Evolutionary conservation across 345 rosid species (phyloP), one percentile per base, ranked within the genome.

Genomic region (Noccaea bulbosa): DNA sequence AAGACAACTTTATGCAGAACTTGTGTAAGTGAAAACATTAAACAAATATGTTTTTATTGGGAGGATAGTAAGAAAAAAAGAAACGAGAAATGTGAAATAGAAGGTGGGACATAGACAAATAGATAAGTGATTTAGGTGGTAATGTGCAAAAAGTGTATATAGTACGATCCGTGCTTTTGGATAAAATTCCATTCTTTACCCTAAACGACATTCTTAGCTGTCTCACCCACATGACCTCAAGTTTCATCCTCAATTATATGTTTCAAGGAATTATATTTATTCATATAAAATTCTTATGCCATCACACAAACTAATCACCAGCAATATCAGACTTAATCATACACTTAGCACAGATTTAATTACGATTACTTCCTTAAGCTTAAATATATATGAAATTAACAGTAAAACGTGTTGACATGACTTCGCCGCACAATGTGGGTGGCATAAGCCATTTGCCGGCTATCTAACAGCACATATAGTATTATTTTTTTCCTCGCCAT

Each of bases 401-500:
- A 54, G 65, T 62, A 62, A 75, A 68, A 69, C 79, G 79, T 75
- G 79, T 75, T 75, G 74, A 69, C 79, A 75, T 75, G 74, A 75
- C 70, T 62, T 62, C 70, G 65, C 74, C 78, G 69, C 59, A 27
- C 53, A 17, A 62, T 69, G 15, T 62, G 74, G 79, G 69, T 75
- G 78, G 59, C 79, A 75, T 9, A 16, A 45, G 27, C 78, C 52
- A 46, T 62, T 69, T 75, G 79, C 79, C 79, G 79, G 70, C 79
- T 61, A 75, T 75, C 70, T 46, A 62, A 75, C 79, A 69, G 74
- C 79, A 75, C 74, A 52, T 68, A 11, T 53, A 9, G 24, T 66
- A 10, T 24, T 53, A 34, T 67, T 6, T 40, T 62, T 62, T 52
- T 12, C 9, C 33, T 22, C 8, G 16, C 34, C 34, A 44, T 53